Conservation (phyloP, 2,329 filamentous ascomycete genomes). For the Penicillium sp. region DNA sequence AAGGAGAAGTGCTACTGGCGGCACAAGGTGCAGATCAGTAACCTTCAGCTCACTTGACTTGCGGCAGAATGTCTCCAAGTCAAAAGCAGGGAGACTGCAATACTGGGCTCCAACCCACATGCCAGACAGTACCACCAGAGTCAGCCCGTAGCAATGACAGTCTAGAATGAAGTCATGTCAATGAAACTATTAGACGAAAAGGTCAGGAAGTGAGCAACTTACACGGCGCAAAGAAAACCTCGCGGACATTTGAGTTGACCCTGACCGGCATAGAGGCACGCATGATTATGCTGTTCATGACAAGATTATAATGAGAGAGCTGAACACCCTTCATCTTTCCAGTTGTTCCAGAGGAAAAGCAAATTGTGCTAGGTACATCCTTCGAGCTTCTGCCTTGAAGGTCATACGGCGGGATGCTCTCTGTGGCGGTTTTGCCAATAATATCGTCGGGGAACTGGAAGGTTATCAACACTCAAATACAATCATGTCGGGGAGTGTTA, state of each 20-base stretch:
- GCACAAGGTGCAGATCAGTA: constrained; percentile 21
- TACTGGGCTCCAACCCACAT: constrained; percentile 22
- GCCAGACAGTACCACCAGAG: constrained; percentile 12
- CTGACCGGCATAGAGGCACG: constrained; percentile 16
- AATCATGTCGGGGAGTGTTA: no score
- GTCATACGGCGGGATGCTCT: constrained; percentile 21
- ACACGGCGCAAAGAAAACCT: constrained; percentile 23
- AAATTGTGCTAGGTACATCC: constrained; percentile 21
- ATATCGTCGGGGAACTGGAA: constrained; percentile 22
- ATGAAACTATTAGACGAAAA: no score
- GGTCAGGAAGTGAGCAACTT: not conserved
- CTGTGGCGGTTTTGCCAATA: constrained; percentile 5
- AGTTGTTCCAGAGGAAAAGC: constrained; percentile 78
- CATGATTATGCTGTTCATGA: constrained; percentile 59
- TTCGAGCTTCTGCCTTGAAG: constrained; percentile 19
- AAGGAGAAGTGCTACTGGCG: constrained; percentile 18
- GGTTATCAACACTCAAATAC: not conserved
- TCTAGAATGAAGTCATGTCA: constrained; percentile 7
- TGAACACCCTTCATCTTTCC: constrained; percentile 83
- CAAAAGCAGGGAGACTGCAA: constrained; percentile 15
- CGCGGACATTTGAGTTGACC: constrained; percentile 17
- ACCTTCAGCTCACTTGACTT: constrained; percentile 19
- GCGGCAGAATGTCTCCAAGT: constrained; percentile 17
- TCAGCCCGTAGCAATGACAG: constrained; percentile 22
- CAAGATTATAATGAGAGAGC: constrained; percentile 74